A percentile compares a stretch with the other conserved stretches of the same genome.
These are phyloP conservation scores for Solanum chiquidenum DNA, from an alignment of 257 asterid species.

Conservation along the genomic window DNA sequence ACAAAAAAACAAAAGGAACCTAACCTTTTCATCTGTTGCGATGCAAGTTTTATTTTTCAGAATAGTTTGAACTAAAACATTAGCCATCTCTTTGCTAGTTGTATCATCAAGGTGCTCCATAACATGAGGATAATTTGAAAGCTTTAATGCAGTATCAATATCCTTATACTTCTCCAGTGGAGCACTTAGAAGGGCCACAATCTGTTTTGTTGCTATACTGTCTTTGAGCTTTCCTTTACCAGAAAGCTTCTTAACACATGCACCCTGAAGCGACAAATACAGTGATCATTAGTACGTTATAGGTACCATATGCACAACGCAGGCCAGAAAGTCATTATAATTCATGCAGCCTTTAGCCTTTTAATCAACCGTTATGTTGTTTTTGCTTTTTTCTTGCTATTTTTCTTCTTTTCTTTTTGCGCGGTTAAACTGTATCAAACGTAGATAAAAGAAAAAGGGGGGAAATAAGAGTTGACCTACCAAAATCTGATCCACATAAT, in stretches of 20 bases:
- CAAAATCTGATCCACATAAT: slow-evolving; percentile 92
- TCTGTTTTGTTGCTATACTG: slow-evolving; percentile 77
- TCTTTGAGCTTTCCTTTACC: slow-evolving; percentile 84
- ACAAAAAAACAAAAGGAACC: slow-evolving; percentile 1
- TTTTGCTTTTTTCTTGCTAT: not conserved
- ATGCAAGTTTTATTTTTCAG: slow-evolving; percentile 68
- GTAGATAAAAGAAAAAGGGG: not conserved
- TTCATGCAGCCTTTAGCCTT: not conserved
- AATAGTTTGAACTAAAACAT: slow-evolving; percentile 73
- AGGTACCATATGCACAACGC: not conserved
- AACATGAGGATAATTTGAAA: slow-evolving; percentile 78
- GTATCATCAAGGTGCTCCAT: slow-evolving; percentile 71
- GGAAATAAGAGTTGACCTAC: slow-evolving; percentile 21
- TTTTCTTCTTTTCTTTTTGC: not conserved
- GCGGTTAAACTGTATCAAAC: not conserved
- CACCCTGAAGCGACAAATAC: slow-evolving; percentile 52
- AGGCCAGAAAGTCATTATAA: not conserved
- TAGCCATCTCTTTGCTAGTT: slow-evolving; percentile 93
- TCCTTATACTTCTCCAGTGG: slow-evolving; percentile 94
- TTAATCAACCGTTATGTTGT: not conserved
- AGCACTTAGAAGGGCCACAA: slow-evolving; percentile 92
- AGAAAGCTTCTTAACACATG: slow-evolving; percentile 71
- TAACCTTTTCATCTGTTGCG: slow-evolving; percentile 86
- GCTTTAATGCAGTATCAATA: slow-evolving; percentile 86
- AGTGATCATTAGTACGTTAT: not conserved